Conservation (phyloP, 352 stramenopile genomes). For the Phytophthora meadii region DNA sequence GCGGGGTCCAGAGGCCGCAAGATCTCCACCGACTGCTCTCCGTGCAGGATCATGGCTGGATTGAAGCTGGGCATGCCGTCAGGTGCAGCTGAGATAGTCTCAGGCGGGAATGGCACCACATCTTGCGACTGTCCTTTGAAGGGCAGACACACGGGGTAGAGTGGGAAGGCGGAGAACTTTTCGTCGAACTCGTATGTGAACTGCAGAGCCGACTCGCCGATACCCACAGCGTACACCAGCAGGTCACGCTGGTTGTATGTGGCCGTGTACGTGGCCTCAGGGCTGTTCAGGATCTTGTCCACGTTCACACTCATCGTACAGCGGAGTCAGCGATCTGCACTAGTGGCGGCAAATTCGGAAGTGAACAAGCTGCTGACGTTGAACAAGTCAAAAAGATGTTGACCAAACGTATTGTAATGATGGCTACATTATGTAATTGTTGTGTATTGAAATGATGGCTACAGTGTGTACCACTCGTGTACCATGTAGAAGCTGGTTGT, state of each 20-base stretch:
- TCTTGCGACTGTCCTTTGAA: constrained; percentile 91
- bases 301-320: constrained; percentile 63
- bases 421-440: background rate
- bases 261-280: constrained; percentile 57
- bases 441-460: constrained; percentile 2
- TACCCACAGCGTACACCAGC: constrained; percentile 88
- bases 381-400: constrained; percentile 19
- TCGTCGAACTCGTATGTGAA: constrained; percentile 92
- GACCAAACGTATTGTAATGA: constrained; percentile 20
- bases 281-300: constrained; percentile 66
- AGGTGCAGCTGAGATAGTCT: constrained; percentile 58
- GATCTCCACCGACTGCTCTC: constrained; percentile 87
- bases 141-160: constrained; percentile 87
- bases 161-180: constrained; percentile 87
- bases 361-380: constrained; percentile 25
- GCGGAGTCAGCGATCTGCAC: background rate
- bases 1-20: constrained; percentile 68
- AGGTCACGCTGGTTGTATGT: constrained; percentile 92
- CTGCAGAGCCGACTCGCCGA: constrained; percentile 85
- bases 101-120: constrained; percentile 87
- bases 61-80: constrained; percentile 83
- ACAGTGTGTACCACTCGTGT: constrained; percentile 1
- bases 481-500: constrained; percentile 18
- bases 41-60: constrained; percentile 86
- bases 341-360: constrained; percentile 22